phyloP scores from a whole-genome alignment of 2,329 filamentous ascomycete genomes.

The Aspergillus versicolor region DNA sequence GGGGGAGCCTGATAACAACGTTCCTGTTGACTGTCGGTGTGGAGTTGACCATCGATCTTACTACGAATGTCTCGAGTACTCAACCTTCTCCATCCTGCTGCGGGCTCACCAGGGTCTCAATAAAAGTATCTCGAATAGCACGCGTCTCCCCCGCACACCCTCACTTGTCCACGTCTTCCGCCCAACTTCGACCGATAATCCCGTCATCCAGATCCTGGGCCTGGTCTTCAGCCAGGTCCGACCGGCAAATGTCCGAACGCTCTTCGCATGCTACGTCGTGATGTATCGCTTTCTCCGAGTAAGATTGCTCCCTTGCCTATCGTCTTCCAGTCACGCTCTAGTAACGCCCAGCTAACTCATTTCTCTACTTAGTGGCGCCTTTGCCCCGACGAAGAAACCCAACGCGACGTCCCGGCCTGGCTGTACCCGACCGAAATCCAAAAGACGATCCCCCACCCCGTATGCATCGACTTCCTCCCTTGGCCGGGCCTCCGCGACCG shows the following conservation, averaged over 20 bases:
- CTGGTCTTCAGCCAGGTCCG: conserved; percentile 13
- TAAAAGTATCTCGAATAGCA: conserved; percentile 11
- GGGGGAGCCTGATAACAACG: conserved; percentile 10
- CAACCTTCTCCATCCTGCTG: conserved; percentile 10
- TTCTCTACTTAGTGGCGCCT: conserved; percentile 7
- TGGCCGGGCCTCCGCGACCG: conserved; percentile 13
- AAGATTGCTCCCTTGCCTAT: neutral
- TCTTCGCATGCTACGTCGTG: conserved; percentile 11
- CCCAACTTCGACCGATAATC: conserved; percentile 12
- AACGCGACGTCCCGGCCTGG: conserved; percentile 11
- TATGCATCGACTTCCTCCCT: conserved; percentile 13
- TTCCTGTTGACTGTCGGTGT: conserved; percentile 12
- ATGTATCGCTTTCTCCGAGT: conserved; percentile 13
- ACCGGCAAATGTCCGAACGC: conserved; percentile 10
- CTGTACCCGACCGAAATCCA: conserved; percentile 14
- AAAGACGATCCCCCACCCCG: conserved; percentile 12
- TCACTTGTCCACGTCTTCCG: conserved; percentile 12
- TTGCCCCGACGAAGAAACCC: conserved; percentile 13
- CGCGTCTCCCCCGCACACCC: conserved; percentile 9
- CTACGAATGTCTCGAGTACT: conserved; percentile 12
- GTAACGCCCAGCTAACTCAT: neutral
- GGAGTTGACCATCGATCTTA: conserved; percentile 12
- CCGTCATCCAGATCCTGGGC: conserved; percentile 12
- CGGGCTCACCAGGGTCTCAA: conserved; percentile 12
- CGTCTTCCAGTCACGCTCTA: neutral